These are phyloP conservation scores for Scedosporium boydii DNA, from an alignment of 2,329 filamentous ascomycete species.

Conservation along the genomic window DNA sequence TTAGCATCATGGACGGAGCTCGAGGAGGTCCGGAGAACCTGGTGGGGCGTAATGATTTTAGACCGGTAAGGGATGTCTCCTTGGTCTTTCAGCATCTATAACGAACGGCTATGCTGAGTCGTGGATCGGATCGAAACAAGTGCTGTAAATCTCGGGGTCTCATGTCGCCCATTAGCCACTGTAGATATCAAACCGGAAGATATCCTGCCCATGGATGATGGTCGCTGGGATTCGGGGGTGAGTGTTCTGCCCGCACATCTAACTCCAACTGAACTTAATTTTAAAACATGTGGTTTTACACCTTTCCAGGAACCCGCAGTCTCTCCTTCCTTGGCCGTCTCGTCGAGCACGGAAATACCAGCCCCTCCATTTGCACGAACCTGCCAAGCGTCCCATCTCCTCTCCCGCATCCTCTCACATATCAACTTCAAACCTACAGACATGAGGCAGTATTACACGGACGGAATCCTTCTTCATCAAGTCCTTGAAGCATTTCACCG, in stretches of 20 bases:
- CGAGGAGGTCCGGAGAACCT: neutral
- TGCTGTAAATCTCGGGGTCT: neutral
- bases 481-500: neutral
- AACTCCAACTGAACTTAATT: neutral
- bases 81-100: neutral
- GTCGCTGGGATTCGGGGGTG: too few relatives aligned
- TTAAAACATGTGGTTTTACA: neutral
- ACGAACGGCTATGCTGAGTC: too few relatives aligned
- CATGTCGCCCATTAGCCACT: neutral
- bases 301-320: neutral
- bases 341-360: neutral
- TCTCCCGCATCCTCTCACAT: neutral
- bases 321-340: neutral
- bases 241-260: too few relatives aligned
- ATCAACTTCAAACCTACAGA: neutral
- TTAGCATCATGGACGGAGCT: neutral
- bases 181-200: neutral
- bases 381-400: neutral
- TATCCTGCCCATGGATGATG: neutral
- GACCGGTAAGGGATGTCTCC: neutral
- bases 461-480: neutral
- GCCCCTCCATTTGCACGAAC: neutral
- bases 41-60: neutral
- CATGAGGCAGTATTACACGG: neutral
- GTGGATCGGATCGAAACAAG: neutral